A percentile compares a stretch with the other conserved stretches of the same genome.
phyloP scores from a whole-genome alignment of 208 protist genomes.

The Trypanosoma caninum region DNA sequence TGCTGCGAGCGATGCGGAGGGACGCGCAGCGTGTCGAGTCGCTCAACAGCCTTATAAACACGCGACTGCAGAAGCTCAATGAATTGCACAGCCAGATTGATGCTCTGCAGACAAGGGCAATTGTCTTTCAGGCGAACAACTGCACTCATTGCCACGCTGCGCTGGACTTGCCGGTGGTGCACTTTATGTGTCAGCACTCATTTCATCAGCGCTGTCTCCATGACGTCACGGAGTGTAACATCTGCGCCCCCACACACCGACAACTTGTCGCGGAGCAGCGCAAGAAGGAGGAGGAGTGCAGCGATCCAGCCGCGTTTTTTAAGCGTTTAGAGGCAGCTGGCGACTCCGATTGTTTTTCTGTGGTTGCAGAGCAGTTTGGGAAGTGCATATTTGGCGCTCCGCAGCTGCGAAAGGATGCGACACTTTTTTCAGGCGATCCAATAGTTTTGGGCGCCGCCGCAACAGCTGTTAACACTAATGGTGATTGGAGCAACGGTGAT shows the following conservation, averaged over 20 bases:
- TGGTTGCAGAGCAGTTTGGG: slow-evolving; percentile 93
- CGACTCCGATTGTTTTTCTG: slow-evolving; percentile 74
- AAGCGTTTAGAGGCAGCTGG: slow-evolving; percentile 5
- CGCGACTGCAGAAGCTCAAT: slow-evolving; percentile 37
- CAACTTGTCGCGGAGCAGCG: slow-evolving; percentile 21
- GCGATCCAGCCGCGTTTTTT: slow-evolving; percentile 23
- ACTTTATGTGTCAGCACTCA: slow-evolving; percentile 94
- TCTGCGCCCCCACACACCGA: slow-evolving; percentile 35
- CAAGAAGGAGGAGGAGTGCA: slow-evolving; percentile 5
- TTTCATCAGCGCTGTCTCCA: slow-evolving; percentile 91
- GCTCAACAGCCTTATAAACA: slow-evolving; percentile 2
- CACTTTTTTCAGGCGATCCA: slow-evolving; percentile 10
- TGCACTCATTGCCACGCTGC: slow-evolving; percentile 78
- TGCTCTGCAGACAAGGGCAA: slow-evolving; percentile 59
- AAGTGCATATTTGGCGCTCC: slow-evolving; percentile 57
- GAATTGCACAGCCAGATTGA: slow-evolving; percentile 67
- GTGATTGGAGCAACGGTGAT: neutral
- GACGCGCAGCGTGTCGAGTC: slow-evolving; percentile 27
- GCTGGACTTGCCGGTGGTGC: slow-evolving; percentile 92
- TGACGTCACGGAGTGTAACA: slow-evolving; percentile 53
- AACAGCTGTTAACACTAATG: neutral
- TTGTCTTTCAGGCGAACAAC: slow-evolving; percentile 82
- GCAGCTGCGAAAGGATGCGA: slow-evolving; percentile 15
- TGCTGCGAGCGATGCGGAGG: slow-evolving; percentile 50
- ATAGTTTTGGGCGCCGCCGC: neutral